Evolutionary conservation across 1,139 yeast species (phyloP), one percentile per base, ranked within the genome.

Genomic region (Lodderomyces orthopsilosis): DNA sequence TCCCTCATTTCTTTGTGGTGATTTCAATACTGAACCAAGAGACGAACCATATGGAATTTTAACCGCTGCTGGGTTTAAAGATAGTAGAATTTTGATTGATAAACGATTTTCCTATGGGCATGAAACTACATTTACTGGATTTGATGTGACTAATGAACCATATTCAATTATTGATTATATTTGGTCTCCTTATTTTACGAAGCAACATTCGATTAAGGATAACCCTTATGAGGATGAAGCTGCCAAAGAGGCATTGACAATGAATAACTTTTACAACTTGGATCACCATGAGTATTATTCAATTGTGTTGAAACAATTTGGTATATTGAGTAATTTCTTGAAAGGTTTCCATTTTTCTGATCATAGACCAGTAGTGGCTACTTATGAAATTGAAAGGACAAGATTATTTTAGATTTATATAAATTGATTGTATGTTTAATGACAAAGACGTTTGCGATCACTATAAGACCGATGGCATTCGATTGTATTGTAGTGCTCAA

Each of bases 11-110:
- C 53, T 62, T 48, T 69, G 65, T 44, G 81, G 81, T 6, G 85
- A 79, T 56, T 75, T 79, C 58, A 79, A 79, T 52, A 75, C 82
- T 13, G 73, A 74, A 46, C 81, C 81, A 3, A 57, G 60, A 1
- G 81, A 77, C 48, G 75, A 68, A 38, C 79, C 81, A 0, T 76
- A 77, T 52, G 58, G 63, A 37, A 62, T 71, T 2, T 59, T 79
- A 32, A 55, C 65, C 2, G 50, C 59, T 21, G 55, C 55, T 35
- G 70, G 70, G 8, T 62, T 71, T 42, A 58, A 62, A 35, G 81
- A 77, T 51, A 56, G 60, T 41, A 43, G 61, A 24, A 45, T 51
- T 9, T 48, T 59, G 34, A 52, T 56, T 23, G 54, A 56, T 35
- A 15, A 44, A n/a, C 39, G 46, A 14, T 54, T 52, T 38, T 50